Evolutionary conservation across 129 eudicot genomes (phyloP).

Genomic region (Helichrysum umbraculigerum): DNA sequence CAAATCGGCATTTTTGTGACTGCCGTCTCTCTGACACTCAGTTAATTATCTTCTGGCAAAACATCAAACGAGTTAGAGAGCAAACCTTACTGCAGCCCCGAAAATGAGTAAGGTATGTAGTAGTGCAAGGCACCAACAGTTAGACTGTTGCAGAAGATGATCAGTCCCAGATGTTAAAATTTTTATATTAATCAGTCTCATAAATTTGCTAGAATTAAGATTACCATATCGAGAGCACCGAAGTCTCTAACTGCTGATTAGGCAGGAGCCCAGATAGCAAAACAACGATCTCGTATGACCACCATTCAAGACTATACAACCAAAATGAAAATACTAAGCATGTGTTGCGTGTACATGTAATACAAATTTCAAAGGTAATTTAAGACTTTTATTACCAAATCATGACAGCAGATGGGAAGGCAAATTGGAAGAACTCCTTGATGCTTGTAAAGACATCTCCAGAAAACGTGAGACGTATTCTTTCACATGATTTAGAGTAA

Average conservation of each 20-base stretch:
- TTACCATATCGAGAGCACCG: constrained; percentile 69
- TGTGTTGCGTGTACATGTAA: background rate
- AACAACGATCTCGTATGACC: constrained; percentile 53
- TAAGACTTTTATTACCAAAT: background rate
- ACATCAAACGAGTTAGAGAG: background rate
- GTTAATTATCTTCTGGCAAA: background rate
- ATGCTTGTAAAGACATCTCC: background rate
- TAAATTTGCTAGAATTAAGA: background rate
- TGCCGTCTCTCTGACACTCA: constrained; percentile 8
- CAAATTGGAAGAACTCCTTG: background rate
- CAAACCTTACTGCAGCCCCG: constrained; percentile 56
- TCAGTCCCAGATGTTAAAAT: background rate
- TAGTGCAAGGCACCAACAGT: constrained; percentile 37
- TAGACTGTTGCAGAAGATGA: constrained; percentile 35
- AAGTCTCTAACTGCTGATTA: constrained; percentile 61
- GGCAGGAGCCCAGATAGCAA: constrained; percentile 55
- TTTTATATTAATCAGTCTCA: background rate
- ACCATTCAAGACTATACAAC: constrained; percentile 54
- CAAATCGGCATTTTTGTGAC: background rate
- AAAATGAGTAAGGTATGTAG: constrained; percentile 46
- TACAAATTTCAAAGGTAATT: background rate
- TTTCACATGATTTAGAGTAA: constrained; percentile 6
- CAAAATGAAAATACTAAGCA: constrained; percentile 7
- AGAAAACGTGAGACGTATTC: background rate
- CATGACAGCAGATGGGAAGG: constrained; percentile 18